Evolutionary conservation across 306 rosid species (phyloP).

Genomic region (Bauhinia variegata): DNA sequence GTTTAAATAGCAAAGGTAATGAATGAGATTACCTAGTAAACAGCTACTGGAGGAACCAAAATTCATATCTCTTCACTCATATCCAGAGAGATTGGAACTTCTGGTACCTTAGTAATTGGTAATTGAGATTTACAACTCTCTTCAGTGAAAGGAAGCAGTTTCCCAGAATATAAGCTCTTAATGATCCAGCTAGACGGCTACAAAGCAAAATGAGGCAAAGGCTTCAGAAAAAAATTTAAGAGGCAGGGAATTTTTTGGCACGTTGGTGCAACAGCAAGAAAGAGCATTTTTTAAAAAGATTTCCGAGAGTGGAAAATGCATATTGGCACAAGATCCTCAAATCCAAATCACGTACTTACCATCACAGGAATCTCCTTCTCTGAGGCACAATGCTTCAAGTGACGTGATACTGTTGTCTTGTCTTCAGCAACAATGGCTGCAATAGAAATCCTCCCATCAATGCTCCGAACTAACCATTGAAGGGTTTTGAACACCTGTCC

Average conservation of each 20-base stretch:
- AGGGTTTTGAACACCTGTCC: slow-evolving; percentile 73
- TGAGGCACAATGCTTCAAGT: slow-evolving; percentile 71
- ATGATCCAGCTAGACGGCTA: slow-evolving; percentile 81
- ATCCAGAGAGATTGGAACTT: slow-evolving; percentile 40
- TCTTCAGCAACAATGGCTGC: slow-evolving; percentile 69
- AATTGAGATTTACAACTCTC: slow-evolving; percentile 20
- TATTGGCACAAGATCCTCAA: background rate
- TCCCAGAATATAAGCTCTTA: slow-evolving; percentile 74
- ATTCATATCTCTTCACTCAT: slow-evolving; percentile 57
- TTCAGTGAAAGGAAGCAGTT: slow-evolving; percentile 58
- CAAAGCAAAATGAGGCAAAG: slow-evolving; percentile 27
- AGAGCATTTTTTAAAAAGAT: background rate
- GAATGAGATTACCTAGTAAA: slow-evolving; percentile 27
- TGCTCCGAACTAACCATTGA: slow-evolving; percentile 59
- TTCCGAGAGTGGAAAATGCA: background rate
- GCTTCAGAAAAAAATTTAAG: background rate
- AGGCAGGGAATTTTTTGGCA: background rate
- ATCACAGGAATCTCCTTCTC: slow-evolving; percentile 63
- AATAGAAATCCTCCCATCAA: slow-evolving; percentile 44
- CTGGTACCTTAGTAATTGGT: slow-evolving; percentile 34
- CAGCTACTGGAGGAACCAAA: slow-evolving; percentile 15
- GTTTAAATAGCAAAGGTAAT: no score
- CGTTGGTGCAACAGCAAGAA: background rate
- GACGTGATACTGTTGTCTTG: slow-evolving; percentile 61
- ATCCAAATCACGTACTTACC: slow-evolving; percentile 45